Percentiles rank a stretch among this genome's conserved stretches.
Evolutionary conservation across 2,329 filamentous ascomycete genomes (phyloP).

Genomic region (Fonsecaea nubica): DNA sequence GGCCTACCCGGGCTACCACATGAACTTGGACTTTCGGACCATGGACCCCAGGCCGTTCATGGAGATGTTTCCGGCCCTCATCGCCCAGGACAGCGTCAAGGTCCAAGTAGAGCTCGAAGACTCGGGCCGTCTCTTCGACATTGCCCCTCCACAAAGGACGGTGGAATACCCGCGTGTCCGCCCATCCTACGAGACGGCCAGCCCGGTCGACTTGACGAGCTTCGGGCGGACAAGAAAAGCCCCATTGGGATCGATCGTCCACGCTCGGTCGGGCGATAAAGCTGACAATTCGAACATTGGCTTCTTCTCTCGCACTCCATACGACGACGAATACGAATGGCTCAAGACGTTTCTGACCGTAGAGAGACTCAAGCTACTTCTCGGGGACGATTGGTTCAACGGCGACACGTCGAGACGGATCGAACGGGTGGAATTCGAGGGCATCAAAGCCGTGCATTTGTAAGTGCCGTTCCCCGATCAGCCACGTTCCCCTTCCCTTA

Average conservation of each 20-base stretch:
- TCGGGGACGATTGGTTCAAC: slow-evolving; percentile 23
- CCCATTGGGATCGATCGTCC: slow-evolving; percentile 52
- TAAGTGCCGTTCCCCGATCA: slow-evolving; percentile 10
- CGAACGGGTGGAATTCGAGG: slow-evolving; percentile 25
- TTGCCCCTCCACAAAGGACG: slow-evolving; percentile 6
- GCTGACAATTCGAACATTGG: slow-evolving; percentile 51
- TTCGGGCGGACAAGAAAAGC: slow-evolving; percentile 42
- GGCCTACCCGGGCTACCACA: slow-evolving; percentile 53
- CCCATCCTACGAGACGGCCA: slow-evolving; percentile 21
- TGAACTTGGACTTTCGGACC: slow-evolving; percentile 54
- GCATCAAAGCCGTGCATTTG: slow-evolving; percentile 30
- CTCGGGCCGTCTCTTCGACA: not conserved
- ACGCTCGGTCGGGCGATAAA: slow-evolving; percentile 52
- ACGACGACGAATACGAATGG: slow-evolving; percentile 43
- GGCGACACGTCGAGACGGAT: slow-evolving; percentile 13
- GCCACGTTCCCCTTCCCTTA: not conserved
- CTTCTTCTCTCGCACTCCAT: slow-evolving; percentile 43
- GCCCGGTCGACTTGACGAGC: slow-evolving; percentile 26
- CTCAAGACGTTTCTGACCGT: slow-evolving; percentile 49
- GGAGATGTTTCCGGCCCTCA: slow-evolving; percentile 52
- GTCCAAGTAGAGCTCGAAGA: slow-evolving; percentile 28
- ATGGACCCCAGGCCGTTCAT: slow-evolving; percentile 54
- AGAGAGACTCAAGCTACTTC: slow-evolving; percentile 45
- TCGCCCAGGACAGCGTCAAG: slow-evolving; percentile 37
- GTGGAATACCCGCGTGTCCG: slow-evolving; percentile 12